Evolutionary conservation across 495 filamentous ascomycete genomes (phyloP).

Genomic region (Neurospora sp.): DNA sequence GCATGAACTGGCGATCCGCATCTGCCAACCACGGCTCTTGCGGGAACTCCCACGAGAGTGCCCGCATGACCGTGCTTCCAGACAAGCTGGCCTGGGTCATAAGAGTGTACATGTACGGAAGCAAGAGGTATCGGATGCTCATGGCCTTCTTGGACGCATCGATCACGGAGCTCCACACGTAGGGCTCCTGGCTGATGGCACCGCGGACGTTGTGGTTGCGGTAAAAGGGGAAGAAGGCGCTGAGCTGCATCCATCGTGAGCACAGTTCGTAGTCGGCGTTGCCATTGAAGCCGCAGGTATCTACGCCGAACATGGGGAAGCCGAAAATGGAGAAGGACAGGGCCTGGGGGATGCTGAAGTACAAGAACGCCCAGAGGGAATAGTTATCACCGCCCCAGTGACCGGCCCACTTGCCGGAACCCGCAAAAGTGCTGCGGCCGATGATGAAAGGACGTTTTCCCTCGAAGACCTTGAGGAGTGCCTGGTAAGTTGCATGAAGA

Average conservation of each 20-base stretch:
- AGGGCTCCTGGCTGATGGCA: slow-evolving; percentile 63
- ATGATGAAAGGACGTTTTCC: slow-evolving; percentile 77
- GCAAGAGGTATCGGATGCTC: slow-evolving; percentile 59
- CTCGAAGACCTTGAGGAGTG: slow-evolving; percentile 50
- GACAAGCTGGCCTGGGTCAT: slow-evolving; percentile 59
- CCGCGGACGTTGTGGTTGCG: slow-evolving; percentile 67
- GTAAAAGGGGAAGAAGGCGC: slow-evolving; percentile 84
- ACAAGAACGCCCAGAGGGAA: slow-evolving; percentile 59
- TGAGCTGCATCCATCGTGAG: slow-evolving; percentile 77
- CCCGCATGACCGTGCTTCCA: slow-evolving; percentile 70
- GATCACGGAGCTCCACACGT: slow-evolving; percentile 59
- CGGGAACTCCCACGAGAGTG: slow-evolving; percentile 76
- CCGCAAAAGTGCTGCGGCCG: slow-evolving; percentile 72
- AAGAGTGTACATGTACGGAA: slow-evolving; percentile 78
- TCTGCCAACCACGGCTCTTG: slow-evolving; percentile 59
- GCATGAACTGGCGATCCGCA: slow-evolving; percentile 67
- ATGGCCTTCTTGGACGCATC: slow-evolving; percentile 60
- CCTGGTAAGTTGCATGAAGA: slow-evolving; percentile 71
- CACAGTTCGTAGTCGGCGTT: slow-evolving; percentile 70
- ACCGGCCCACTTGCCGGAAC: slow-evolving; percentile 68
- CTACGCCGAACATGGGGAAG: slow-evolving; percentile 80
- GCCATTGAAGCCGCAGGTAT: slow-evolving; percentile 70
- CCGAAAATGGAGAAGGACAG: slow-evolving; percentile 72
- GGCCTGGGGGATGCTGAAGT: slow-evolving; percentile 72
- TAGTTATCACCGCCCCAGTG: slow-evolving; percentile 86